Evolutionary conservation across 805 yeast genomes (phyloP), one percentile per base, ranked within the genome.

Genomic region (Metschnikowia continentalis): DNA sequence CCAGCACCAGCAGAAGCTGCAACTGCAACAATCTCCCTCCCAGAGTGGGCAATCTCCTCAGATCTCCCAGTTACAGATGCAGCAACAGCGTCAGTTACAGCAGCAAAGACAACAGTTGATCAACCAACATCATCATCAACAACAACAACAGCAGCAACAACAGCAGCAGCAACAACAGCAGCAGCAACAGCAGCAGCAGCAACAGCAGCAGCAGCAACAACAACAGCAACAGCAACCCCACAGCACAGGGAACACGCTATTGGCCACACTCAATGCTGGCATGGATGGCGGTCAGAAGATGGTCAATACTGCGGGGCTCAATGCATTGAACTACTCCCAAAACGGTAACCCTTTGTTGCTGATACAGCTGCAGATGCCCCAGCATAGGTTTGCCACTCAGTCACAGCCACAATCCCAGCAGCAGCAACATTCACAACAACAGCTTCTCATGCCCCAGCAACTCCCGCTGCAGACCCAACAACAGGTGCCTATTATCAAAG

Each of bases 401-500:
- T 47, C 59, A 46, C 58, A 51, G 10, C 55, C 50, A 32, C 57
- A 51, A 26, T 51, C 53, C 10, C 64, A 56, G 45, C 57, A 51
- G 35, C 57, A 51, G 38, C 46, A 32, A 33, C 46, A 47, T 38
- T 39, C 48, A 10, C 94, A 15, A 77, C 58, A 53, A 35, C 57
- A 53, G 23, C 49, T 38, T 26, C 56, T 48, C 14, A 42, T 51
- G 45, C 50, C 42, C 5, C 54, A 49, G 37, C 55, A 47, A 35
- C 52, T 42, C 46, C 56, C 48, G 6, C 54, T 26, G 35, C 55
- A 48, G 11, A n/a, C 19, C 26, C 54, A 51, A 41, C 60, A 47
- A 30, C 69, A 70, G 44, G 76, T 78, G 32, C 79, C 85, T 13
- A 75, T 82, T 50, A 75, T 84, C 32, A 79, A 82, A 60, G 91